These are phyloP conservation scores for Colletotrichum sublineola DNA, from an alignment of 2,329 filamentous ascomycete genomes.

Conservation along the genomic window DNA sequence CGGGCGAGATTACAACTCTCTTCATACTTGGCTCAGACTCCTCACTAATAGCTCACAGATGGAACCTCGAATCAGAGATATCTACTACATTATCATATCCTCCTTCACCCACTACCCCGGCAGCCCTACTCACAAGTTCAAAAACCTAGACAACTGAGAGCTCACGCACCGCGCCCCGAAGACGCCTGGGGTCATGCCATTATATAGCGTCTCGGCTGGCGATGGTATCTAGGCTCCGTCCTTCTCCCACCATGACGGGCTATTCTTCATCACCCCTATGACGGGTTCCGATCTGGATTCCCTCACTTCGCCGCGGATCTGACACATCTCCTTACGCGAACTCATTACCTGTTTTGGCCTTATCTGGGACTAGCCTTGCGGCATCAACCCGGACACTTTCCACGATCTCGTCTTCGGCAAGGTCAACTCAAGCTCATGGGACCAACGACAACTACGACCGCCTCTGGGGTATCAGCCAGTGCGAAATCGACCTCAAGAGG, in stretches of 20 bases:
- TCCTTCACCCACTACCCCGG: constrained; percentile 67
- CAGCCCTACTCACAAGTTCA: constrained; percentile 55
- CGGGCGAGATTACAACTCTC: constrained; percentile 1
- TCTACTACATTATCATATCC: constrained; percentile 27
- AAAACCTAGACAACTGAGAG: constrained; percentile 44
- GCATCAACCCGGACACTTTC: too few relatives aligned
- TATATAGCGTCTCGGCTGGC: constrained; percentile 25
- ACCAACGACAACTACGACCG: too few relatives aligned
- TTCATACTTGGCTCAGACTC: background rate
- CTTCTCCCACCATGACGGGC: constrained; percentile 47
- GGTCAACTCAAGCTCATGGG: too few relatives aligned
- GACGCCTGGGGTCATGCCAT: constrained; percentile 21
- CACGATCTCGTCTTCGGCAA: too few relatives aligned
- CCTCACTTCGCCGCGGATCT: constrained; percentile 34
- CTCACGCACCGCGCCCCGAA: constrained; percentile 28
- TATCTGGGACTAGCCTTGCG: too few relatives aligned
- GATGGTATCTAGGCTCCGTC: constrained; percentile 37
- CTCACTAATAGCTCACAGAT: constrained; percentile 14
- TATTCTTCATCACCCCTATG: constrained; percentile 50
- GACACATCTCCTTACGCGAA: too few relatives aligned
- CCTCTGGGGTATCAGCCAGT: too few relatives aligned
- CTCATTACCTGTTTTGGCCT: too few relatives aligned
- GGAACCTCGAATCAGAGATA: constrained; percentile 35
- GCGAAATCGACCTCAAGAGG: too few relatives aligned
- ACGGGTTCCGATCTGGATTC: constrained; percentile 51